Evolutionary conservation across 2,329 filamentous ascomycete genomes (phyloP).

Genomic region (Fusarium humuli): DNA sequence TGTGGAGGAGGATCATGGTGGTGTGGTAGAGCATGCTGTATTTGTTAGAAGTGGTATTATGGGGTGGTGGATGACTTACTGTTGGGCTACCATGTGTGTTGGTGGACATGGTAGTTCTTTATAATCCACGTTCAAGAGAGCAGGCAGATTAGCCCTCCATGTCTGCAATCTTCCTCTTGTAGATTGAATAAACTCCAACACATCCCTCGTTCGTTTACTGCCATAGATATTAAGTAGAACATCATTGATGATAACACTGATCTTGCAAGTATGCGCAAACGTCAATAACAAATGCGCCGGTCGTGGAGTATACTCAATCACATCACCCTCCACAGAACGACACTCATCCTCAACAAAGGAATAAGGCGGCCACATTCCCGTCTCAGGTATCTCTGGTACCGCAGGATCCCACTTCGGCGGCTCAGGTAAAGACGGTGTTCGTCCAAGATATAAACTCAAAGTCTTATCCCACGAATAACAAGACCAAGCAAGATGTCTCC

Average conservation of each 20-base stretch:
- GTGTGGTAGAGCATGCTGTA: constrained; percentile 7
- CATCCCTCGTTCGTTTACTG: not conserved
- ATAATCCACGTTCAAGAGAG: not conserved
- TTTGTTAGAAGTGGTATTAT: no score
- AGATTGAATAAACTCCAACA: not conserved
- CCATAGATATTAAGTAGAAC: not conserved
- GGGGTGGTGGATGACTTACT: no score
- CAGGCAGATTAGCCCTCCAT: not conserved
- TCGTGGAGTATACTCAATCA: not conserved
- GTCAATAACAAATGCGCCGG: not conserved
- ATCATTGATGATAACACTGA: not conserved
- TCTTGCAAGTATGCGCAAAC: constrained; percentile 2
- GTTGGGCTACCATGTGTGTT: constrained; percentile 5
- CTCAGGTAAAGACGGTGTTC: not conserved
- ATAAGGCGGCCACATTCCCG: not conserved
- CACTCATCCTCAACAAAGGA: not conserved
- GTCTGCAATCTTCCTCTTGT: not conserved
- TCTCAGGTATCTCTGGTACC: not conserved
- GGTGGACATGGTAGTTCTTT: not conserved
- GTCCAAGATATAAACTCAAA: not conserved
- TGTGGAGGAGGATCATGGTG: not conserved
- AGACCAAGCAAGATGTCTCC: constrained; percentile 1
- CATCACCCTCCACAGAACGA: not conserved
- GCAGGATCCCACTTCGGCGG: not conserved
- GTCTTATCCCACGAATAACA: constrained; percentile 6